A percentile compares a stretch with the other conserved stretches of the same genome.
phyloP scores from a whole-genome alignment of 768 basidiomycete genomes.

The Termitomyces sp. region DNA sequence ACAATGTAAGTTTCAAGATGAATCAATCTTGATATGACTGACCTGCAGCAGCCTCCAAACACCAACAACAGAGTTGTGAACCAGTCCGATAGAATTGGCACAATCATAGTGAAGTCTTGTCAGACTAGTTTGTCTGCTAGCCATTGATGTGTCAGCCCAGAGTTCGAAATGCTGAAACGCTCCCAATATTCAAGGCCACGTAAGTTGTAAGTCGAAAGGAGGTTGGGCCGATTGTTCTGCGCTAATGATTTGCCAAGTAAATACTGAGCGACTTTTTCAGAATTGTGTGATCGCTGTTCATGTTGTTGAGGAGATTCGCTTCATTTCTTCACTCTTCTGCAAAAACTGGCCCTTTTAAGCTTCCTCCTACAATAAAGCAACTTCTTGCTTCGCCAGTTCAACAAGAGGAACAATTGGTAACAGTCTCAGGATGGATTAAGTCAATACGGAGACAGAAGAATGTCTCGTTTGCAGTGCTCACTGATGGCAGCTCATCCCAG shows the following conservation, averaged over 20 bases:
- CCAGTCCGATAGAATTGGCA: constrained; percentile 39
- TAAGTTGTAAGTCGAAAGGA: too few relatives aligned
- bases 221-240: constrained; percentile 1
- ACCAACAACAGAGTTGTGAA: constrained; percentile 63
- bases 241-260: neutral
- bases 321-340: constrained; percentile 5
- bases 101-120: constrained; percentile 2
- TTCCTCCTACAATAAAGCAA: constrained; percentile 15
- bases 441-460: constrained; percentile 85
- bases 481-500: constrained; percentile 72
- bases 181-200: neutral
- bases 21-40: neutral
- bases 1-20: neutral
- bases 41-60: constrained; percentile 91
- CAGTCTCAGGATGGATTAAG: constrained; percentile 84
- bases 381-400: constrained; percentile 4
- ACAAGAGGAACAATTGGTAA: constrained; percentile 18
- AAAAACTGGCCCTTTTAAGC: constrained; percentile 5
- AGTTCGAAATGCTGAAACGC: neutral
- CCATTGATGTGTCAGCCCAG: neutral
- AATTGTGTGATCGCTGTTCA: too few relatives aligned
- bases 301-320: constrained; percentile 9
- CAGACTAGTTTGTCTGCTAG: neutral
- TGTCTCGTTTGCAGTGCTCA: constrained; percentile 78
- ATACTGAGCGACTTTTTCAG: neutral